Evolutionary conservation across 441 rosid species (phyloP), one percentile per base, ranked within the genome.

Genomic region (Cnidoscolus chayamansa): DNA sequence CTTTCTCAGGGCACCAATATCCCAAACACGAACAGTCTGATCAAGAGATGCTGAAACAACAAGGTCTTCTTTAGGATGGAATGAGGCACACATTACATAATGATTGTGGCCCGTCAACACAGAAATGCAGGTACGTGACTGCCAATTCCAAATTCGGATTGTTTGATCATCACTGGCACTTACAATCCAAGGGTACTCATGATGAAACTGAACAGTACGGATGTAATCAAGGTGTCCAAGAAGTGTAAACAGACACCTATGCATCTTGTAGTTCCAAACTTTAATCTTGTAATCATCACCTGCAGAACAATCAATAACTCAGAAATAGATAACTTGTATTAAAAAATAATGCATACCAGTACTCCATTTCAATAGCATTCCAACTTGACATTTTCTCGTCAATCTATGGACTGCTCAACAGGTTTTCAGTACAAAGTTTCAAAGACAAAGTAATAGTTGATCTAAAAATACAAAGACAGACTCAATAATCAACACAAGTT

Each of bases 81-180:
- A 93, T 70, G 89, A 88, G 66, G 98, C 98, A 79, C 97, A 93
- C 98, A 93, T 93, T 55, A 93, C 97, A 84, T 93, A 92, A 76
- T 92, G 96, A 74, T 90, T 89, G 83, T 92, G 97, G 66, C 97
- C 97, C 0, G 95, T 91, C 72, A 91, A 81, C 37, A 91, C 97
- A 37, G 95, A 88, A 37, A 91, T 87, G 74, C 97, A 89, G 57
- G 90, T 91, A 43, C 95, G 86, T 53, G 97, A 89, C 75, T 91
- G 97, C 97, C 97, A 91, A 73, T 91, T 91, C 97, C 97, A 91
- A 67, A 91, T 86, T 68, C 97, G 90, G 53, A 91, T 91, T 64
- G 97, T 91, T 76, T 91, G 97, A 72, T 91, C 97, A 73, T 91
- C 97, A 74, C 97, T 91, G n/a, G 97, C 97, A 82, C 97, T 91